Evolutionary conservation across 2,329 filamentous ascomycete species (phyloP).

Genomic region (Pezicula carpinea): DNA sequence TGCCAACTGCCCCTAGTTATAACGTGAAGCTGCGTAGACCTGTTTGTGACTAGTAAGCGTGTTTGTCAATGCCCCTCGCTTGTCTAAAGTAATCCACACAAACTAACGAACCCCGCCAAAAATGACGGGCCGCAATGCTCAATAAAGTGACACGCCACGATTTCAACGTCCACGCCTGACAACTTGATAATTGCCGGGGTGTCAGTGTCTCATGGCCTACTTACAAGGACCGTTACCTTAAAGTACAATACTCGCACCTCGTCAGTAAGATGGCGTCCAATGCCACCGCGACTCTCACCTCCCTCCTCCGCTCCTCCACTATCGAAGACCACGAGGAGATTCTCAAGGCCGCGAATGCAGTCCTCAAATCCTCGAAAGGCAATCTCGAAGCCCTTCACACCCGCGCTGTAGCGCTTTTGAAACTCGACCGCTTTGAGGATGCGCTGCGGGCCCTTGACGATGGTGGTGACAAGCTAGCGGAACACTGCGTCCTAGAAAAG

Average conservation of each 20-base stretch:
- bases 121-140: too few species aligned
- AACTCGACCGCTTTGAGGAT: slow-evolving; percentile 78
- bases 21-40: too few species aligned
- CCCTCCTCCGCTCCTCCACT: slow-evolving; percentile 44
- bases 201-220: too few species aligned
- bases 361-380: slow-evolving; percentile 55
- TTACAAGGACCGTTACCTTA: too few species aligned
- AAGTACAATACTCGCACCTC: not conserved
- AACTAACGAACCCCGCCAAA: too few species aligned
- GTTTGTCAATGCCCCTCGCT: too few species aligned
- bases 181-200: too few species aligned
- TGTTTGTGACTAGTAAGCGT: too few species aligned
- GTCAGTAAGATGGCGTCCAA: slow-evolving; percentile 25
- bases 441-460: slow-evolving; percentile 65
- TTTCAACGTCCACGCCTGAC: too few species aligned
- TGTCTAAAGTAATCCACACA: too few species aligned
- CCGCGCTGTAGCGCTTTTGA: slow-evolving; percentile 69
- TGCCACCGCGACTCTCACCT: slow-evolving; percentile 25
- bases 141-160: too few species aligned
- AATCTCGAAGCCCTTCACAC: slow-evolving; percentile 59
- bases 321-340: slow-evolving; percentile 71
- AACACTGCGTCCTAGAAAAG: slow-evolving; percentile 61
- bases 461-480: slow-evolving; percentile 55
- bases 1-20: too few species aligned
- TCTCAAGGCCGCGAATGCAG: slow-evolving; percentile 58